Base-by-base conservation (phyloP, 768 basidiomycete genomes). In the Kwoniella shandongensis region DNA sequence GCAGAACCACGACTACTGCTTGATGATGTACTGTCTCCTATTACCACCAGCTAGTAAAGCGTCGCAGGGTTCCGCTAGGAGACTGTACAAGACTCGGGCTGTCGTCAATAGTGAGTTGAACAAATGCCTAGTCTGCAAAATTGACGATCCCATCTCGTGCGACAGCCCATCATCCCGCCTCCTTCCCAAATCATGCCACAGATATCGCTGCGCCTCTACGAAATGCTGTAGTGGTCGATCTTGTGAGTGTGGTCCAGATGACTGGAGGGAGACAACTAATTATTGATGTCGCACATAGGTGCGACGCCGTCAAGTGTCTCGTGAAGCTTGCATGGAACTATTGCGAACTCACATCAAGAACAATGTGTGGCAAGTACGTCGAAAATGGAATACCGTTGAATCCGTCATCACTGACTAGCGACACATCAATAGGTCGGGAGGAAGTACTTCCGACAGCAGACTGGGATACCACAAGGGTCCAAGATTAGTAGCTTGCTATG, bases 381-480 rank as follows among this genome's bases (percentile, higher is more conserved):
- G 22, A n/a, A 54, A 17, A 36, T 57, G 29, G 5, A 20, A 32
- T 11, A 48, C 18, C 7, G 29, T 23, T 6, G 4, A 23, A 25
- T 6, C 7, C 29, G 44, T 46, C 23, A 4, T 45, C 15, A n/a
- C 26, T 26, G 35, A 40, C n/a, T 12, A 12, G 6, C n/a, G 12
- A 3, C 6, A 23, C 27, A 6, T 18, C 7, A 5, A 6, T 41
- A 74, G 66, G 49, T 70, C 17, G 69, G 61, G 0, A 59, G 57
- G 30, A 59, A 61, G 46, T 48, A 62, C 4, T 69, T 87, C 72
- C 85, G 87, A 12, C 96, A 99, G 75, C 83, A 82, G n/a, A 83
- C 89, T 26, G 96, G 96, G 2, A 99, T 99, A 22, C 94, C 96
- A 0, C 96, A 99, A 76, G 96, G 96, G 20, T 97, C 93, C 2